Evolutionary conservation across 441 rosid species (phyloP).

Genomic region (Adansonia rubrostipa): DNA sequence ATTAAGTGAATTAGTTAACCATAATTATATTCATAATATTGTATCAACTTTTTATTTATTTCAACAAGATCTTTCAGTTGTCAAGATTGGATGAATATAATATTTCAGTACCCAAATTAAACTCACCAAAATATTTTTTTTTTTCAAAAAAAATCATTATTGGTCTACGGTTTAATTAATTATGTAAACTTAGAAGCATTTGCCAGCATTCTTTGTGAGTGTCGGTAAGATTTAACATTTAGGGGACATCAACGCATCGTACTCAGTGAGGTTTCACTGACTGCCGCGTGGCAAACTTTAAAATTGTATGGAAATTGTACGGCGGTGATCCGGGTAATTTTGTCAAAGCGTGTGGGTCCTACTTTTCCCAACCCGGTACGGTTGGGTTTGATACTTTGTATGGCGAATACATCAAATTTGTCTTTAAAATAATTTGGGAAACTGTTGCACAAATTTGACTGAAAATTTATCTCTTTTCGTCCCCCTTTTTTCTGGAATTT

Average conservation of each 20-base stretch:
- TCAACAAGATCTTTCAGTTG: background rate
- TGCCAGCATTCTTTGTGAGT: background rate
- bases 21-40: background rate
- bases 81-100: background rate
- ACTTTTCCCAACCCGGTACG: background rate
- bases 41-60: background rate
- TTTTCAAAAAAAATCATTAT: background rate
- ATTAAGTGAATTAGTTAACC: background rate
- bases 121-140: background rate
- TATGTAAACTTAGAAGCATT: background rate
- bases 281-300: background rate
- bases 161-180: background rate
- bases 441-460: background rate
- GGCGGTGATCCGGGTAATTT: background rate
- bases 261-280: background rate
- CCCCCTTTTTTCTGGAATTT: background rate
- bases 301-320: background rate
- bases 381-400: background rate
- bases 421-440: background rate
- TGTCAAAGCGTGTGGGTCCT: conserved; percentile 3
- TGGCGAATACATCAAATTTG: background rate
- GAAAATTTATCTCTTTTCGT: background rate
- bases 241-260: background rate
- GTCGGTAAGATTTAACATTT: conserved; percentile 11
- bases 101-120: background rate